Evolutionary conservation across 2,329 filamentous ascomycete species (phyloP).

Genomic region (Leptographium galeiforme): DNA sequence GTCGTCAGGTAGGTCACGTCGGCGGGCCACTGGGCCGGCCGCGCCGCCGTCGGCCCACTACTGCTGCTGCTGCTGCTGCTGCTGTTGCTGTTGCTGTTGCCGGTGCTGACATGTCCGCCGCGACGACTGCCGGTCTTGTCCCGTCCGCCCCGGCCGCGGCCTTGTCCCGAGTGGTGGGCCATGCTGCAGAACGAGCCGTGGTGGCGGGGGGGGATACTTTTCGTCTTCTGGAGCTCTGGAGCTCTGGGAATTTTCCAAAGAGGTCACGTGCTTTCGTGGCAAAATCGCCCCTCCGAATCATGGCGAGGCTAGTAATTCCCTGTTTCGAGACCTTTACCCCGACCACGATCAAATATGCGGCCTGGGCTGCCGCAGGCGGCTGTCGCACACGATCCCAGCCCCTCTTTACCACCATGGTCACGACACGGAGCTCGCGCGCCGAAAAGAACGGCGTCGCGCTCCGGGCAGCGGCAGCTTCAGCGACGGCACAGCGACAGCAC

Average conservation of each 20-base stretch:
- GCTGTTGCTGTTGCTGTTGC: background rate
- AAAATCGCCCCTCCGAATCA: conserved; percentile 3
- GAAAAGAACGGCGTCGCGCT: background rate
- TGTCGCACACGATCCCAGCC: background rate
- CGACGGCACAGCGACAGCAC: conserved; percentile 1
- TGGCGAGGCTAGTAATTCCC: background rate
- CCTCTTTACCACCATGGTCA: background rate
- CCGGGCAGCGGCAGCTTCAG: conserved; percentile 3
- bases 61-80: background rate
- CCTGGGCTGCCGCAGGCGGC: background rate
- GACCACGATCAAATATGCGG: background rate
- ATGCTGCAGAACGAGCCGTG: background rate
- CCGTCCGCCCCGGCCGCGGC: background rate
- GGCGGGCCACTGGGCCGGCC: conserved; percentile 45
- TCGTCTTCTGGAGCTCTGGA: background rate
- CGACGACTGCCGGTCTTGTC: no score
- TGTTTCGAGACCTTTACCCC: background rate
- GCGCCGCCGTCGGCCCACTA: background rate
- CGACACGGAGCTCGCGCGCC: background rate
- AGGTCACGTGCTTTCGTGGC: conserved; percentile 12
- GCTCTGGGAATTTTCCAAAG: no score
- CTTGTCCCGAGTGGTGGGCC: no score
- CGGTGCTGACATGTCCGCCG: background rate
- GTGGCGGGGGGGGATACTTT: background rate
- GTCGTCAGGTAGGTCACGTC: conserved; percentile 36